Evolutionary conservation across 768 basidiomycete species (phyloP), one percentile per base, ranked within the genome.

Genomic region (Sutorius australiensis): DNA sequence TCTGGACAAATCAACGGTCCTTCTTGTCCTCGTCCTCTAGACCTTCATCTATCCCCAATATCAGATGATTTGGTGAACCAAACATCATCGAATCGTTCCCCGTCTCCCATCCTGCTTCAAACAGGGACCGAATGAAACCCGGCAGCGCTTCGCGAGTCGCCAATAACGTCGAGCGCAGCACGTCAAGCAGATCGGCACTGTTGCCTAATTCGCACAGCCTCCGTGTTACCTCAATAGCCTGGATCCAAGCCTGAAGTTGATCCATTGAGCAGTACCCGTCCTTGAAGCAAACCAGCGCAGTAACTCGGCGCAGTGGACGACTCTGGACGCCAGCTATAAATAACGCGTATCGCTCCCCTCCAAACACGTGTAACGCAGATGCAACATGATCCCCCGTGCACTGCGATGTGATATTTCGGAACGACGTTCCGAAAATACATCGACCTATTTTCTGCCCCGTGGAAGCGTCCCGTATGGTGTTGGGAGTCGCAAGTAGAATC

Each of bases 201-300:
- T 43, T 49, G 27, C 46, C 53, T n/a, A 1, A 17, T 33, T 51
- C 28, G 13, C 5, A 19, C 17, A 61, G 16, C 17, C 6, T 43
- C 45, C 56, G 53, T 6, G 64, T 41, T 3, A 56, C 58, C 44
- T 68, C 66, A 12, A 58, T 50, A 7, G 54, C 58, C 33, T 68
- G 62, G 47, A 68, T 50, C 84, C 85, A 87, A 3, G 80, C 83
- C 51, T 77, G 77, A 36, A 84, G 71, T 53, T 81, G 78, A 61
- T 84, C 82, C 13, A 62, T 54, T 4, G 72, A 50, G 21, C 64
- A 61, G 50, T 82, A 77, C 6, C 76, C 76, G 28, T 80, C 77
- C 55, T 78, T 83, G 53, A 86, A 69, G 58, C 73, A 73, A 38
- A 82, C 73, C 54, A 74, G 73, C 3, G 81, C 54, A n/a, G 46